Evolutionary conservation across 805 yeast genomes (phyloP).

Genomic region (Monosporozyma aerobia): DNA sequence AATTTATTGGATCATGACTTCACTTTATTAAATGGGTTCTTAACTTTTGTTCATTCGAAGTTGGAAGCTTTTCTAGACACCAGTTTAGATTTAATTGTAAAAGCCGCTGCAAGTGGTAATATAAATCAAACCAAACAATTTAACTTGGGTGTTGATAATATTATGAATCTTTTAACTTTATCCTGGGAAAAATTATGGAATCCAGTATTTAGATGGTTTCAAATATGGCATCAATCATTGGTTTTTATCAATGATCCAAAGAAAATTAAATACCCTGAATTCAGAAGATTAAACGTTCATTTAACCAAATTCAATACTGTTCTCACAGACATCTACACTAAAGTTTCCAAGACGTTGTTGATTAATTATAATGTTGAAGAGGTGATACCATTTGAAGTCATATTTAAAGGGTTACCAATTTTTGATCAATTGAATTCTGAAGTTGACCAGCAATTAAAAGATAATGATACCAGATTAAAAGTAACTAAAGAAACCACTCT

Average conservation of each 20-base stretch:
- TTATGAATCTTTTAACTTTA: constrained; percentile 33
- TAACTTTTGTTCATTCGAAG: constrained; percentile 24
- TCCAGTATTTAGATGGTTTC: constrained; percentile 53
- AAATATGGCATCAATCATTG: constrained; percentile 26
- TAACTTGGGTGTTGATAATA: background rate
- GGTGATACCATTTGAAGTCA: constrained; percentile 8
- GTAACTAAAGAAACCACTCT: constrained; percentile 7
- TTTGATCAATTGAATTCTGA: constrained; percentile 6
- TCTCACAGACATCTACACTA: constrained; percentile 40
- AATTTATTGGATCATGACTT: constrained; percentile 22
- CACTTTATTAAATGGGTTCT: constrained; percentile 21
- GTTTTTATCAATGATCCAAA: constrained; percentile 9
- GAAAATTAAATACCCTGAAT: constrained; percentile 38
- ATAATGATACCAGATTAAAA: constrained; percentile 1
- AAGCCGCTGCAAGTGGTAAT: constrained; percentile 2
- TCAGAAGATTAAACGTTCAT: constrained; percentile 45
- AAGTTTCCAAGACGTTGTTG: constrained; percentile 25
- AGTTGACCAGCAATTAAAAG: background rate
- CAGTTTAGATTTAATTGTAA: background rate
- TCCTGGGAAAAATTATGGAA: constrained; percentile 57
- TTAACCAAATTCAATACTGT: constrained; percentile 42
- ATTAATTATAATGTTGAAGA: constrained; percentile 6
- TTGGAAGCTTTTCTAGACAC: constrained; percentile 11
- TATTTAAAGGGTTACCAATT: background rate
- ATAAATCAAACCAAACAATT: constrained; percentile 8